Conservation (phyloP, 2,329 filamentous ascomycete genomes). For the Arthroderma sp. region DNA sequence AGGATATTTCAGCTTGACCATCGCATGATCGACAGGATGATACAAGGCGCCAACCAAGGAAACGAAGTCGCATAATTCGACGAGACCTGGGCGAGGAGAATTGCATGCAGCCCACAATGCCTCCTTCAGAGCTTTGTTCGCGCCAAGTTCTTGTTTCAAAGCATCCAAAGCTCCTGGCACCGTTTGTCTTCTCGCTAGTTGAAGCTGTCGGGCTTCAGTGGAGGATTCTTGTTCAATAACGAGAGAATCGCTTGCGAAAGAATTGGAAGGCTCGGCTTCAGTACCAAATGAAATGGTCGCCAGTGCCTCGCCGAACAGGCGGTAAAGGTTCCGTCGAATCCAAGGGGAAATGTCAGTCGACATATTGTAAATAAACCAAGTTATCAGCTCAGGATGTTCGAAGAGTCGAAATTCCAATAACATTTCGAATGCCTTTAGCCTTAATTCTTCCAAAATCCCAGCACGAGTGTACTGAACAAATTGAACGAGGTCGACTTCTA, state of each 20-base stretch:
- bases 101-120: constrained; percentile 47
- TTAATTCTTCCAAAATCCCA: constrained; percentile 49
- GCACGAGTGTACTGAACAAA: constrained; percentile 50
- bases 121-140: constrained; percentile 39
- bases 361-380: constrained; percentile 46
- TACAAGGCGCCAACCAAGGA: constrained; percentile 48
- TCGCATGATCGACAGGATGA: constrained; percentile 38
- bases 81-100: constrained; percentile 39
- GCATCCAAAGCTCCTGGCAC: constrained; percentile 48
- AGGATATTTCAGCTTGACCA: constrained; percentile 43
- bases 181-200: constrained; percentile 44
- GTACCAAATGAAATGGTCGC: constrained; percentile 50
- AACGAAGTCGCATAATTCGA: constrained; percentile 45
- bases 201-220: constrained; percentile 41
- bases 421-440: constrained; percentile 47
- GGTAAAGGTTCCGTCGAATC: constrained; percentile 43
- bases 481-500: constrained; percentile 43
- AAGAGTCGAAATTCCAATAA: constrained; percentile 46
- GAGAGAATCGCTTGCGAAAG: constrained; percentile 32
- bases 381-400: constrained; percentile 40
- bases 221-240: constrained; percentile 47
- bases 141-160: constrained; percentile 42
- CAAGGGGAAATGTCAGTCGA: constrained; percentile 47
- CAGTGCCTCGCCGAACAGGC: constrained; percentile 43
- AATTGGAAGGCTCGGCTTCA: constrained; percentile 23